These are phyloP conservation scores for Canavalia ensiformis DNA, from an alignment of 306 rosid genomes.

Conservation along the genomic window DNA sequence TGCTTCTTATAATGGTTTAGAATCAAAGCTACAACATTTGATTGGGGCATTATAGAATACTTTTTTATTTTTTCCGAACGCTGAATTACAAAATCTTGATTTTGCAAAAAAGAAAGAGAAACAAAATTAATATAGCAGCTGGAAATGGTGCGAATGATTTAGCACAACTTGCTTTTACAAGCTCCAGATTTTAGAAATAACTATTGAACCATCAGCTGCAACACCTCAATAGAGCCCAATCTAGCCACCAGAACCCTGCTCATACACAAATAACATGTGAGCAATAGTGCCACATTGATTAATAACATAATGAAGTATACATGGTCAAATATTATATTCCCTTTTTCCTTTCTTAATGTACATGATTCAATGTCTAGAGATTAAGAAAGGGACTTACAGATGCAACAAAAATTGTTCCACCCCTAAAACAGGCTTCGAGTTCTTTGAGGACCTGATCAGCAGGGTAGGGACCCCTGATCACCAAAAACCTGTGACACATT, in stretches of 20 bases:
- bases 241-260: slow-evolving; percentile 75
- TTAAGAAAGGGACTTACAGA: slow-evolving; percentile 54
- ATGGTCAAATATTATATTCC: background rate
- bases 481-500: slow-evolving; percentile 74
- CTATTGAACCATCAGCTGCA: slow-evolving; percentile 83
- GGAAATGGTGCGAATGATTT: slow-evolving; percentile 97
- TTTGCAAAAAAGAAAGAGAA: background rate
- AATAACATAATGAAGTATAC: background rate
- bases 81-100: background rate
- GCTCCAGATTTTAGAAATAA: slow-evolving; percentile 74
- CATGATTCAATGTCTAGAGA: background rate
- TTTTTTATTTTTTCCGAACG: background rate
- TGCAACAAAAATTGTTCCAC: slow-evolving; percentile 78
- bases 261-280: slow-evolving; percentile 31
- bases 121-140: slow-evolving; percentile 58
- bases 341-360: background rate
- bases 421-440: slow-evolving; percentile 83
- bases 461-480: slow-evolving; percentile 87
- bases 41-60: no score
- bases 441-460: slow-evolving; percentile 94
- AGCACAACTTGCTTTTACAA: slow-evolving; percentile 80
- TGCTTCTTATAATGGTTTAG: no score
- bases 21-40: no score
- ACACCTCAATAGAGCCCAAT: slow-evolving; percentile 84
- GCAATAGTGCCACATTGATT: background rate